Conservation (phyloP, 1,284 basidiomycete genomes). For the Cerrena zonata region DNA sequence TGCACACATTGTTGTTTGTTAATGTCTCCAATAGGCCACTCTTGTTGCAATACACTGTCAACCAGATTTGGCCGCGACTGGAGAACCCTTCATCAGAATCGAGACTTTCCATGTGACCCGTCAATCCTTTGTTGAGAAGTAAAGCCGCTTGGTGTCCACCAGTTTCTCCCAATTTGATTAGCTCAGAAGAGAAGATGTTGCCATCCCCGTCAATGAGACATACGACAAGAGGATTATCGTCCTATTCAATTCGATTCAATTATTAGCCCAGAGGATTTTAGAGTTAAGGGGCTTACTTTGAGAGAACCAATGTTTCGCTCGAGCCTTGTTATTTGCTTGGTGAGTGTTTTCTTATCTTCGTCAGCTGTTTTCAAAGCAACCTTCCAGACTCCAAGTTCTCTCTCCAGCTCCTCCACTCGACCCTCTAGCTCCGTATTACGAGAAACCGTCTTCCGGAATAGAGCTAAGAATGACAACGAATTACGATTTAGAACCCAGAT, state of each 20-base stretch:
- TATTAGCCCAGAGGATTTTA: neutral
- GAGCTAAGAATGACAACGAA: constrained; percentile 13
- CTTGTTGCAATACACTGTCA: constrained; percentile 43
- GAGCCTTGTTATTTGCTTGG: constrained; percentile 25
- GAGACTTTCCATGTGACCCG: constrained; percentile 27
- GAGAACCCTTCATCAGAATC: constrained; percentile 21
- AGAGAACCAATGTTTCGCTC: constrained; percentile 32
- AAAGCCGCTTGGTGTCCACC: constrained; percentile 41
- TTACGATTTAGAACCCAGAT: neutral
- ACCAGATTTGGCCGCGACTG: constrained; percentile 34
- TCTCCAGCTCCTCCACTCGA: constrained; percentile 32
- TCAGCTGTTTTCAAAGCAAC: constrained; percentile 31
- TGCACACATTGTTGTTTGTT: constrained; percentile 31
- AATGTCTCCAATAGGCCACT: constrained; percentile 38
- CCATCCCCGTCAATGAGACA: constrained; percentile 46
- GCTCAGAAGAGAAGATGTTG: constrained; percentile 39
- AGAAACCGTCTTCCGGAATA: constrained; percentile 29
- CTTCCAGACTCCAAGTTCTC: constrained; percentile 36
- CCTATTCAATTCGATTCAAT: constrained; percentile 18
- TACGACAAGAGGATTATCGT: constrained; percentile 35
- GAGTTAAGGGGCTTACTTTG: constrained; percentile 22
- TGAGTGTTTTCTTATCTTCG: constrained; percentile 26
- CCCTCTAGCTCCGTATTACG: constrained; percentile 27
- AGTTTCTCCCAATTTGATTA: constrained; percentile 33
- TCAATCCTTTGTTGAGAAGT: constrained; percentile 37